These are phyloP conservation scores for Nicotiana otophora DNA, from an alignment of 257 asterid genomes.

Conservation along the genomic window DNA sequence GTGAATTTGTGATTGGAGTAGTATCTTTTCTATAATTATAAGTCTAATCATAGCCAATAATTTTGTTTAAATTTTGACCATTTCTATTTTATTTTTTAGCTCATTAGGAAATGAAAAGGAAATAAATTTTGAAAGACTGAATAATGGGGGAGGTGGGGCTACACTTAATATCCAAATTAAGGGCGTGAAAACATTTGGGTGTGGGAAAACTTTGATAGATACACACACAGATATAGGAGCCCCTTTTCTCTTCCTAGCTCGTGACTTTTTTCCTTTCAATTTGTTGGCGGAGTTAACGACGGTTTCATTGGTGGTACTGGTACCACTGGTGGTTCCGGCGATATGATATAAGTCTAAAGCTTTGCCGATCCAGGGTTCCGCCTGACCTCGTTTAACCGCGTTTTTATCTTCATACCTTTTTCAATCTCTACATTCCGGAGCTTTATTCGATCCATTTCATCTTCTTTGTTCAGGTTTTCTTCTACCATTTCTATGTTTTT, in stretches of 20 bases:
- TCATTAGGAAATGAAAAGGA: neutral
- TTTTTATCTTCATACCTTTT: slow-evolving; percentile 30
- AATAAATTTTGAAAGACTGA: neutral
- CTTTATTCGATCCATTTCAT: neutral
- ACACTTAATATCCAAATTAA: neutral
- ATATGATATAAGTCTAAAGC: neutral
- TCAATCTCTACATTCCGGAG: slow-evolving; percentile 31
- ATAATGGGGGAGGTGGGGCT: neutral
- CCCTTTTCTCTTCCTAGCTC: neutral
- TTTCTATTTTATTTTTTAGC: neutral
- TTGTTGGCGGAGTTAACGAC: slow-evolving; percentile 15
- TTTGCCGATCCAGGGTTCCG: slow-evolving; percentile 20
- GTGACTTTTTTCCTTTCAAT: neutral
- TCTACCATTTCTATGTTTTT: neutral
- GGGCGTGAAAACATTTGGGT: neutral
- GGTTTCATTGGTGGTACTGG: slow-evolving; percentile 24
- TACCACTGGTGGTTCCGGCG: slow-evolving; percentile 24
- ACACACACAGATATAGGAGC: neutral
- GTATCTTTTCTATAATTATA: neutral
- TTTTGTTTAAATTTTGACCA: neutral
- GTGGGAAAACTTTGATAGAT: neutral
- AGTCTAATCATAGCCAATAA: neutral
- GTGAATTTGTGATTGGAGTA: neutral
- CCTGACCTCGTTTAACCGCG: neutral
- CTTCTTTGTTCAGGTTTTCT: slow-evolving; percentile 23